These are phyloP conservation scores for Thraustotheca clavata DNA, from an alignment of 352 stramenopile genomes.

Conservation along the genomic window DNA sequence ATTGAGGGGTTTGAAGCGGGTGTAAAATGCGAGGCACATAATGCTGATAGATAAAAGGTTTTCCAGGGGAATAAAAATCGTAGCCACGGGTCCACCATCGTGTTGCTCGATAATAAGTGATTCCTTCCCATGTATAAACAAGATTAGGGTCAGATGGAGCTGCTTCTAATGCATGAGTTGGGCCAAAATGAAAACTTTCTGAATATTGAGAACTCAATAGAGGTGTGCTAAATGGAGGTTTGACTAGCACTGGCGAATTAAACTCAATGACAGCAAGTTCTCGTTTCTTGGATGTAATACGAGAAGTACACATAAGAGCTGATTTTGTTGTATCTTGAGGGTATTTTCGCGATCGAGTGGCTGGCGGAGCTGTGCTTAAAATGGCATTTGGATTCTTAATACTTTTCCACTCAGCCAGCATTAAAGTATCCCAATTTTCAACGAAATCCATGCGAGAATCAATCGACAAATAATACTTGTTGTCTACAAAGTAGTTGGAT, in stretches of 20 bases:
- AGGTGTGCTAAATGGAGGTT: conserved; percentile 32
- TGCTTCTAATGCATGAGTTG: conserved; percentile 38
- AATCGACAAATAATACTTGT: conserved; percentile 69
- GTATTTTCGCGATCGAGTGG: conserved; percentile 27
- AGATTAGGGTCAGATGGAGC: conserved; percentile 73
- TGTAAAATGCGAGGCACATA: conserved; percentile 43
- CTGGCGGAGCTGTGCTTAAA: conserved; percentile 61
- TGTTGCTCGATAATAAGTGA: conserved; percentile 67
- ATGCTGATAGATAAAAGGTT: conserved; percentile 50
- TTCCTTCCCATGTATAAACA: conserved; percentile 34
- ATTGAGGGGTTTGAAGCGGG: conserved; percentile 24
- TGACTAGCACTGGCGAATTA: conserved; percentile 51
- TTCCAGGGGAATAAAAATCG: conserved; percentile 73
- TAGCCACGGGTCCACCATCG: conserved; percentile 82
- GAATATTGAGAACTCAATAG: conserved; percentile 73
- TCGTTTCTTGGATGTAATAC: conserved; percentile 62
- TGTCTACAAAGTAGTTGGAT: not conserved
- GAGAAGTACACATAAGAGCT: conserved; percentile 57
- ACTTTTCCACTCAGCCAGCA: conserved; percentile 75
- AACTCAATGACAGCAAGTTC: conserved; percentile 52
- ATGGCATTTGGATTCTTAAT: conserved; percentile 75
- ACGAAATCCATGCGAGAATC: conserved; percentile 59
- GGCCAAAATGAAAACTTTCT: conserved; percentile 75
- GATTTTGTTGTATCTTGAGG: conserved; percentile 30
- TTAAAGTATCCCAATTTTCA: conserved; percentile 54